Conservation (phyloP, 108 stramenopile genomes). For the Cylindrotheca closterium region DNA sequence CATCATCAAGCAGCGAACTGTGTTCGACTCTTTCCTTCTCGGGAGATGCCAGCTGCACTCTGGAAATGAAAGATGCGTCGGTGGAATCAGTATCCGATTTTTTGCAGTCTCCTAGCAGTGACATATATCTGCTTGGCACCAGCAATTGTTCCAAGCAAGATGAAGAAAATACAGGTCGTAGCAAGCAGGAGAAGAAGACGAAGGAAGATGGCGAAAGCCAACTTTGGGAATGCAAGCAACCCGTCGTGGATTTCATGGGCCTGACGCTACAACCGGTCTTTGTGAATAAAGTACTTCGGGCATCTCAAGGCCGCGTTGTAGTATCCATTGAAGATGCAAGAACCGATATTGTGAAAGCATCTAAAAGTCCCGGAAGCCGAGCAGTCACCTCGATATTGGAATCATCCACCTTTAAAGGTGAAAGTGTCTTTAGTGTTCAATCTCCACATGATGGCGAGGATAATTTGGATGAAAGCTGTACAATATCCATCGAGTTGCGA, state of each 20-base stretch:
- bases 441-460: too few species aligned
- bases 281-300: conserved; percentile 36
- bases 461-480: not conserved
- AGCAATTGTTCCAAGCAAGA: not conserved
- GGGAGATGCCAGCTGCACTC: not conserved
- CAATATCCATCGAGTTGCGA: conserved; percentile 31
- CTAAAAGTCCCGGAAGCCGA: conserved; percentile 26
- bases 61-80: conserved; percentile 8
- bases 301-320: conserved; percentile 11
- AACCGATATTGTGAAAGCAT: not conserved
- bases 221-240: conserved; percentile 46
- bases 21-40: too few species aligned
- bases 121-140: conserved; percentile 7
- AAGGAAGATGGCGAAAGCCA: too few species aligned
- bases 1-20: too few species aligned
- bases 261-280: conserved; percentile 40
- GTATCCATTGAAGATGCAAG: conserved; percentile 29
- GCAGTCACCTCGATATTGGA: conserved; percentile 26
- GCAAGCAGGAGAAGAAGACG: too few species aligned
- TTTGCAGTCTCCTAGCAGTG: conserved; percentile 6
- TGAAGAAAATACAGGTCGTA: too few species aligned
- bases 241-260: conserved; percentile 45
- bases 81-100: conserved; percentile 1
- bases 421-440: conserved; percentile 27
- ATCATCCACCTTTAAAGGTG: conserved; percentile 30